Conservation (phyloP, 2,329 filamentous ascomycete species). For the Xylaria arbuscula region DNA sequence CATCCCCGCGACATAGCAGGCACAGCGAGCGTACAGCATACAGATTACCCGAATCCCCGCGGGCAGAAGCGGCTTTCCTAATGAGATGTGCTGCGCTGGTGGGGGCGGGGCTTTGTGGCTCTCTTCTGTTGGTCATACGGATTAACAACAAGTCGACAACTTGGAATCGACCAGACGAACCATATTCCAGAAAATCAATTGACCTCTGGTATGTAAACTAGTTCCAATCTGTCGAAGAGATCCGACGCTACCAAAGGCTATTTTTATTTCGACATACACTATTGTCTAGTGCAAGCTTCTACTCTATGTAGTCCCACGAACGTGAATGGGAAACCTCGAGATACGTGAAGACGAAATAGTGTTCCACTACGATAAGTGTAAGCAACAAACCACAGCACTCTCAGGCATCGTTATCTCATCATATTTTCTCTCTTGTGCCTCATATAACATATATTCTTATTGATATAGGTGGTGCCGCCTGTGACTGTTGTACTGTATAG, state of each 20-base stretch:
- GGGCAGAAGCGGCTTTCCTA: slow-evolving; percentile 35
- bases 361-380: too few relatives aligned
- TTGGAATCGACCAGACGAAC: slow-evolving; percentile 23
- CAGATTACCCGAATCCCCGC: slow-evolving; percentile 36
- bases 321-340: not conserved
- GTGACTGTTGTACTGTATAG: too few relatives aligned
- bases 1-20: slow-evolving; percentile 36
- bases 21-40: not conserved
- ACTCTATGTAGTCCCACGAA: not conserved
- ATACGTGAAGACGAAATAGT: not conserved
- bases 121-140: slow-evolving; percentile 33
- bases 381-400: too few relatives aligned
- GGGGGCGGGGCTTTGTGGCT: slow-evolving; percentile 39
- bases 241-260: slow-evolving; percentile 32
- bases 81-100: slow-evolving; percentile 20
- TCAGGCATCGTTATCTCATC: too few relatives aligned
- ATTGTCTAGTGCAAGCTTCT: not conserved
- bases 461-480: too few relatives aligned
- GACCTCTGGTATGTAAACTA: slow-evolving; percentile 30
- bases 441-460: too few relatives aligned
- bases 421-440: too few relatives aligned
- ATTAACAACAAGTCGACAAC: slow-evolving; percentile 24
- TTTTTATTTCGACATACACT: not conserved
- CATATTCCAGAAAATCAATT: slow-evolving; percentile 25
- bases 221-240: slow-evolving; percentile 28